A percentile compares a stretch with the other conserved stretches of the same genome.
Evolutionary conservation across 176 grass and related monocot genomes (phyloP).

Genomic region (Ampelocalamus luodianensis): DNA sequence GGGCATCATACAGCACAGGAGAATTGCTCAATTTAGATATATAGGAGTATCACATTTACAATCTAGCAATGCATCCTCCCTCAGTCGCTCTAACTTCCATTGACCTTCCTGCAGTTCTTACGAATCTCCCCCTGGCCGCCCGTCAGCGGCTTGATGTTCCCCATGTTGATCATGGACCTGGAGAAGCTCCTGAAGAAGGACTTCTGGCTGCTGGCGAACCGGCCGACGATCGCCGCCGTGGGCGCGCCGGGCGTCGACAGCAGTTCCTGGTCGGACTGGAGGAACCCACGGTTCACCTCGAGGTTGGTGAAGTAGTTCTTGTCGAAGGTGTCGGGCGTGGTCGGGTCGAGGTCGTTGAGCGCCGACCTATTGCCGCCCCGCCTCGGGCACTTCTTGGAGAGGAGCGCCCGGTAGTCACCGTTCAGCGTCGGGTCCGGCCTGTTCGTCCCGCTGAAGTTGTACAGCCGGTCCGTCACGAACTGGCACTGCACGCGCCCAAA

Average conservation of each 20-base stretch:
- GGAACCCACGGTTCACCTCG: constrained; percentile 53
- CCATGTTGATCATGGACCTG: constrained; percentile 79
- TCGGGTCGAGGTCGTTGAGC: constrained; percentile 70
- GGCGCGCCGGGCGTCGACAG: constrained; percentile 55
- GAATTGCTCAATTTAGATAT: neutral
- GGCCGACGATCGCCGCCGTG: constrained; percentile 50
- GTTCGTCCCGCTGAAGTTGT: constrained; percentile 65
- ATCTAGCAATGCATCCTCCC: neutral
- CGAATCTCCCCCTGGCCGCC: constrained; percentile 68
- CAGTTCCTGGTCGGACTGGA: constrained; percentile 82
- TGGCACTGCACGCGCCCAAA: constrained; percentile 72
- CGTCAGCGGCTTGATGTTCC: constrained; percentile 65
- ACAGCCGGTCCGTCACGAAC: constrained; percentile 62
- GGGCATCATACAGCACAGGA: neutral
- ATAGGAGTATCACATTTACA: neutral
- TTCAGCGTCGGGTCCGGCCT: constrained; percentile 65
- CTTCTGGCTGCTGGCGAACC: constrained; percentile 61
- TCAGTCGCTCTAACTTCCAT: constrained; percentile 43
- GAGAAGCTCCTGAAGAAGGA: constrained; percentile 76
- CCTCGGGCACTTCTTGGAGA: constrained; percentile 56
- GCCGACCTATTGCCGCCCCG: constrained; percentile 44
- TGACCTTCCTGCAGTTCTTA: constrained; percentile 62
- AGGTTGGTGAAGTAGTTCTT: constrained; percentile 73
- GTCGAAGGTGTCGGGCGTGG: constrained; percentile 81
- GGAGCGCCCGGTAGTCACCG: constrained; percentile 45